Percentiles rank a stretch among this genome's conserved stretches.
Conservation (phyloP, 495 filamentous ascomycete species). For the Acidiella bohemica region DNA sequence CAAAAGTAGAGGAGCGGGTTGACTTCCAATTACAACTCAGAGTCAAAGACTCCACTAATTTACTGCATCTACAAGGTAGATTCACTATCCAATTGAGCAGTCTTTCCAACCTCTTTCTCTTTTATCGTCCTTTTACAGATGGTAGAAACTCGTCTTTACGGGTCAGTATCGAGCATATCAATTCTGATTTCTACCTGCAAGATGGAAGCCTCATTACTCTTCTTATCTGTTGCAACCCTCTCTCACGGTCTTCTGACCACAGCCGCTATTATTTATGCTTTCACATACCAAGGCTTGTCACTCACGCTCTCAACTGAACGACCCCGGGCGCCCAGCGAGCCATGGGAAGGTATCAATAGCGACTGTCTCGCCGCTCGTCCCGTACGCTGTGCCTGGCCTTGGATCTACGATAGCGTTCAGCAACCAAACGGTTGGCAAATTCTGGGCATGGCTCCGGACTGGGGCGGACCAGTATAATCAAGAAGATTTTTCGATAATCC, state of each 20-base stretch:
- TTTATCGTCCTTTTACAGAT: too few species aligned
- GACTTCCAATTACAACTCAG: too few species aligned
- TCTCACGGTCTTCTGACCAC: background rate
- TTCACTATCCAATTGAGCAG: too few species aligned
- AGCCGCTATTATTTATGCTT: background rate
- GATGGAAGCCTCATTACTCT: background rate
- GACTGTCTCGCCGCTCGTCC: slow-evolving; percentile 1
- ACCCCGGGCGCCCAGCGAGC: background rate
- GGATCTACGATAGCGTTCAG: slow-evolving; percentile 3
- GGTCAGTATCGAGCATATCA: too few species aligned
- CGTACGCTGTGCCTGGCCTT: background rate
- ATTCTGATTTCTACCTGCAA: too few species aligned
- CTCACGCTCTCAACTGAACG: background rate
- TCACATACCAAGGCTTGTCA: background rate
- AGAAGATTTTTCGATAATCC: background rate
- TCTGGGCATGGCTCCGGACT: slow-evolving; percentile 1
- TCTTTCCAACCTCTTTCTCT: too few species aligned
- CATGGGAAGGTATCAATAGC: background rate
- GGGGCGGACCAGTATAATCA: background rate
- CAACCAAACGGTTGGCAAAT: slow-evolving; percentile 2
- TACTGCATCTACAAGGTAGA: too few species aligned
- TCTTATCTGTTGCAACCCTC: background rate
- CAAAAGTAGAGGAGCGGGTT: too few species aligned
- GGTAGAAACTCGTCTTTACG: too few species aligned
- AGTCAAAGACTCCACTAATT: too few species aligned